phyloP scores from a whole-genome alignment of 257 asterid genomes.

The Linderniella brevidens region DNA sequence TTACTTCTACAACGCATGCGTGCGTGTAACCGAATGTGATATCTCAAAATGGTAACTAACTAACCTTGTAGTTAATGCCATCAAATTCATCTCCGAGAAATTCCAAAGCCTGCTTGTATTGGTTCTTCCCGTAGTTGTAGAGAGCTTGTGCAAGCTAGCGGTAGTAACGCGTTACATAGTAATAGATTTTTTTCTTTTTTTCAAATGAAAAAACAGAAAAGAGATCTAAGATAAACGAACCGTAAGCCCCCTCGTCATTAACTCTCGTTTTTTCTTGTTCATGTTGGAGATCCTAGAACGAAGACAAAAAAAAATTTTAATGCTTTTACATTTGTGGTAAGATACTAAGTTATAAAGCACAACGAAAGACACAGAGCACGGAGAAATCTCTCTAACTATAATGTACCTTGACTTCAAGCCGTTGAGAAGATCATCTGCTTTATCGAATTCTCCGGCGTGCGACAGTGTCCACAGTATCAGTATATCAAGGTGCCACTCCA shows the following conservation, averaged over 20 bases:
- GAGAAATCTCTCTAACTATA: slow-evolving; percentile 3
- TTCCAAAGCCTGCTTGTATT: slow-evolving; percentile 38
- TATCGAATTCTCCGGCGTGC: slow-evolving; percentile 26
- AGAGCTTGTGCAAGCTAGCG: slow-evolving; percentile 77
- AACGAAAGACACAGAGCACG: neutral
- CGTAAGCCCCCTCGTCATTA: slow-evolving; percentile 44
- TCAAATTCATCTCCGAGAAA: slow-evolving; percentile 51
- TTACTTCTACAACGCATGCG: neutral
- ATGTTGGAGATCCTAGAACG: slow-evolving; percentile 40
- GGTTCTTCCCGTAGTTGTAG: slow-evolving; percentile 51
- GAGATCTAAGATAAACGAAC: slow-evolving; percentile 24
- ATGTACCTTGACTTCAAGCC: slow-evolving; percentile 60
- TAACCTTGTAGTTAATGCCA: slow-evolving; percentile 50
- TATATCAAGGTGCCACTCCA: slow-evolving; percentile 93
- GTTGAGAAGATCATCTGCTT: slow-evolving; percentile 53
- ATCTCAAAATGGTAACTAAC: neutral
- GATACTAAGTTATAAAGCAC: neutral
- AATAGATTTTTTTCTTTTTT: neutral
- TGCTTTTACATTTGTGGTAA: too few relatives aligned
- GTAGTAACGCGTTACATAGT: neutral
- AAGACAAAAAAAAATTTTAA: slow-evolving; percentile 3
- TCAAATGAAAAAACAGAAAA: neutral
- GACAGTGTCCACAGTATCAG: slow-evolving; percentile 65
- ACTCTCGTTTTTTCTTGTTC: slow-evolving; percentile 55
- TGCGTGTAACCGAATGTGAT: neutral